Evolutionary conservation across 192 early-diverging fungal species (phyloP), one percentile per base, ranked within the genome.

Genomic region (Gaertneriomyces semiglobifer): DNA sequence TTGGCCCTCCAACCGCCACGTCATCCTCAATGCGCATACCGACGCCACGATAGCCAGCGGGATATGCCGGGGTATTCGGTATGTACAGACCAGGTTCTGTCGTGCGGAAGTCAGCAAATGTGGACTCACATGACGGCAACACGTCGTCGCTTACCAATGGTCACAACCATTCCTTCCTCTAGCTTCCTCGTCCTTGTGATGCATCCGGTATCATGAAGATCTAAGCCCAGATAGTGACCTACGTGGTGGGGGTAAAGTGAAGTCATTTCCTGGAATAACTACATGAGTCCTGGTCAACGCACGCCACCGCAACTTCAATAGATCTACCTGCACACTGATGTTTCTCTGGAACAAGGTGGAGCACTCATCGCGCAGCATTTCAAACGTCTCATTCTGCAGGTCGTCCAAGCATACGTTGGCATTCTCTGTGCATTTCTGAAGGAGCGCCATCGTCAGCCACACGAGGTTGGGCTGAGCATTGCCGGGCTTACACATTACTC

Each of bases 21-120:
- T 98, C 91, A 71, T 98, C 96, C 68, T 98, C 96, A 46, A 98
- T 96, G 44, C 96, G 86, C 48, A 98, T 89, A 19, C 93, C 96
- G 51, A 94, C 91, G 0, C 92, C 91, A 11, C 91, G 89, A 71
- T 88, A 93, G 54, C 88, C 77, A 62, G 79, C 78, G 6, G 93
- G 92, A 74, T 89, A 98, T 10, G 72, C 77, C n/a, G 77, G 73
- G 44, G 88, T 80, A 51, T 80, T 77, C 0, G 96, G 94, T 55
- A 97, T 87, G 72, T 98, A 98, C 4, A 98, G 41, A 1, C 93
- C 96, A 0, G 96, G 94, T 71, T 98, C 96, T 59, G 46, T 14
- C 16, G 54, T 10, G 46, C 47, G 38, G 43, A 57, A 25, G 46
- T 53, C 19, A 69, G 48, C 25, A 66, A 69, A 11, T 25, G 62